phyloP scores from a whole-genome alignment of 2,329 filamentous ascomycete genomes.

The Fusarium musae region DNA sequence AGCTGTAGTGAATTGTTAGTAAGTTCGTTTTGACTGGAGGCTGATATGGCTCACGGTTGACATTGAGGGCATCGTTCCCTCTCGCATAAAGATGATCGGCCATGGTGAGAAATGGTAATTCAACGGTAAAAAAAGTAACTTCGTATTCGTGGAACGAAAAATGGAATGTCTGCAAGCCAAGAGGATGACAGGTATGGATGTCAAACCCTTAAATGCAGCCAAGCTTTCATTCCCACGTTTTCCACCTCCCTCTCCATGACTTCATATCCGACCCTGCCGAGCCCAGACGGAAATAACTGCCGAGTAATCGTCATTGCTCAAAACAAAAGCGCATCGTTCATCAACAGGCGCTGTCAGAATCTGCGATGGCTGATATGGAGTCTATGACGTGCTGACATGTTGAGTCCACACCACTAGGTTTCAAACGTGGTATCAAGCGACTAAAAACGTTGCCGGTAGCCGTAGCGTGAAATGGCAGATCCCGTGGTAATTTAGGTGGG shows the following conservation, averaged over 20 bases:
- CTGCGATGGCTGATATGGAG: background rate
- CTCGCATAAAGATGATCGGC: background rate
- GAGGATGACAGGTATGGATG: background rate
- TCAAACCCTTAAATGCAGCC: background rate
- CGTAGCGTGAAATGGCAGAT: background rate
- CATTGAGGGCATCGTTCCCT: slow-evolving; percentile 11
- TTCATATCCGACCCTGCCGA: slow-evolving; percentile 5
- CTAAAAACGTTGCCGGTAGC: slow-evolving; percentile 6
- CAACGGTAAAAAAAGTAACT: background rate
- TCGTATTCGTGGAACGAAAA: background rate
- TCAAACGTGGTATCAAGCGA: background rate
- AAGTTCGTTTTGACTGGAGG: rapidly evolving
- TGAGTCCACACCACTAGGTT: background rate
- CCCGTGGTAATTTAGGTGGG: background rate
- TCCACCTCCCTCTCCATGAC: background rate
- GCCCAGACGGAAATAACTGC: background rate
- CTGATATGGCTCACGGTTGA: slow-evolving; percentile 5
- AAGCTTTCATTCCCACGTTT: background rate
- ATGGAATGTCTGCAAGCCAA: background rate
- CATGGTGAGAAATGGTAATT: background rate
- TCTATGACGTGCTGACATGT: slow-evolving; percentile 22
- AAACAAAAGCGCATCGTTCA: background rate
- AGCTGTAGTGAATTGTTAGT: background rate
- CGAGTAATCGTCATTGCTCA: slow-evolving; percentile 14
- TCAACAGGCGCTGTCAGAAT: background rate